Conservation (phyloP, 2,329 filamentous ascomycete genomes). For the Stagonosporopsis rhizophila region DNA sequence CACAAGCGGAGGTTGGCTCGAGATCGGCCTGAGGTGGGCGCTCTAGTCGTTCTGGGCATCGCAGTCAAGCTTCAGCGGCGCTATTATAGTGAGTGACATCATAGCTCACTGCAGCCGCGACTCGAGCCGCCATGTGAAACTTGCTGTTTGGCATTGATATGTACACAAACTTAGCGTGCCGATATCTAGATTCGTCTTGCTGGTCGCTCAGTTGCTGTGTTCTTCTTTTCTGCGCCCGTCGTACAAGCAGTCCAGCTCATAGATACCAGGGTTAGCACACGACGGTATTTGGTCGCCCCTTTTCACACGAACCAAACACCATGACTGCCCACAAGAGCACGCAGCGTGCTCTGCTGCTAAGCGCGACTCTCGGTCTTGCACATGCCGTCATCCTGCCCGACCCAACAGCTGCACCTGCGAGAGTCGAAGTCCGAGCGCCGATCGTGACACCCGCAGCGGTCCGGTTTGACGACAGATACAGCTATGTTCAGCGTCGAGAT, state of each 20-base stretch:
- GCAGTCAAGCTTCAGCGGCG: constrained; percentile 9
- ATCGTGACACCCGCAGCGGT: constrained; percentile 45
- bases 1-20: constrained; percentile 2
- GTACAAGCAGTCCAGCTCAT: background rate
- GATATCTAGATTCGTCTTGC: background rate
- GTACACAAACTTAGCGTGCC: constrained; percentile 3
- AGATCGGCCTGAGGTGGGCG: too few species aligned
- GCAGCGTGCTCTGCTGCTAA: constrained; percentile 34
- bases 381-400: constrained; percentile 42
- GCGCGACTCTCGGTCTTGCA: constrained; percentile 28
- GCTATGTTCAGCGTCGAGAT: constrained; percentile 43
- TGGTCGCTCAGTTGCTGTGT: background rate
- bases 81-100: constrained; percentile 12
- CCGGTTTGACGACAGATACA: constrained; percentile 40
- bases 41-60: constrained; percentile 7
- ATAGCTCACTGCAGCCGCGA: constrained; percentile 9
- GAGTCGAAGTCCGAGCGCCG: constrained; percentile 39
- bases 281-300: background rate
- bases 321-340: constrained; percentile 26
- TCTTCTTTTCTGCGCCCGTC: background rate
- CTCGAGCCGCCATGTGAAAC: constrained; percentile 18
- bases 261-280: constrained; percentile 1
- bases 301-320: constrained; percentile 4
- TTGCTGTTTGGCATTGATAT: constrained; percentile 7
- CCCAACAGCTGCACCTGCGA: constrained; percentile 39